Base-by-base conservation (phyloP, 1,139 yeast species). In the Casaregolazyma lundiana region DNA sequence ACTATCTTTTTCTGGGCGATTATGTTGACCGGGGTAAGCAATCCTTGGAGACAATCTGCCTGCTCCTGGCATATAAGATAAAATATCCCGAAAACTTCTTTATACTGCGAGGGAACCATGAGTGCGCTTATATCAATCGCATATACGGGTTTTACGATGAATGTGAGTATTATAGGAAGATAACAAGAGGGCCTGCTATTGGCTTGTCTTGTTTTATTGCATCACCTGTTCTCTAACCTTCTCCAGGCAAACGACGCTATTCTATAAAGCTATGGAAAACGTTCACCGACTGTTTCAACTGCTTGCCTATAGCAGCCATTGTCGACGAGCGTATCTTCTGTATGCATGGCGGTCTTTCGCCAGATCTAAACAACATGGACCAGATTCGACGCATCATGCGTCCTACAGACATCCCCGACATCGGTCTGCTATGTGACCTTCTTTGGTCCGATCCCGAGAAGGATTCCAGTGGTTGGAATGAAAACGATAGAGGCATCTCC, bases 381-480 rank as follows among this genome's bases (percentile, higher is more conserved):
- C 97, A 92, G 71, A 90, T 92, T 63, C 84, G 97, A 75, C 81
- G 96, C 66, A 96, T 92, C 54, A 90, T 89, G 96, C 83, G 98
- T 71, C 97, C 97, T 54, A 92, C 97, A 39, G 97, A 92, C 73
- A 89, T 92, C 61, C 97, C 98, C 45, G 97, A 92, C 68, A 94
- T 87, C 53, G 97, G 98, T 24, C 77, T 92, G 62, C 76, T 92
- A 59, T 90, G 97, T 72, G 98, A 92, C 70, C 77, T 92, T 66
- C 77, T 90, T 61, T 92, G 98, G 98, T 85, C 96, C 4, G 98
- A 92, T 68, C 98, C 98, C 26, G 97, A 90, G 69, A 88, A 90
- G 70, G 97, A 89, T 69, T 88, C 90, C 58, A 88, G 94, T 38
- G 97, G 97, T 13, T 92, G 97, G 97, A 84, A 94, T 54, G 97